These are phyloP conservation scores for Boletus rubropictus DNA, from an alignment of 768 basidiomycete genomes.

Conservation along the genomic window DNA sequence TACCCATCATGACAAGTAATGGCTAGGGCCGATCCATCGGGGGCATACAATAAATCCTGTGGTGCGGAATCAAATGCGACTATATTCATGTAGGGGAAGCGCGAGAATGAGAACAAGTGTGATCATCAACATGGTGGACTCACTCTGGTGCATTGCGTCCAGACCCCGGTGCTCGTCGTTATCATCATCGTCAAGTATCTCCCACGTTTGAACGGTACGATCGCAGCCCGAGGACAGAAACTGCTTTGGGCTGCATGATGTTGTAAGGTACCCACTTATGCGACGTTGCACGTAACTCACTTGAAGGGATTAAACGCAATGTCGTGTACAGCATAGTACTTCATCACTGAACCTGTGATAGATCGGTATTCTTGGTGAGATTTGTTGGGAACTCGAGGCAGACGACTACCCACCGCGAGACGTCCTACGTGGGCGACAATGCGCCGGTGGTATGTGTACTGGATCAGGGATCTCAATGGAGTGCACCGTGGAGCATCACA, in stretches of 20 bases:
- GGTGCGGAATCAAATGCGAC: constrained; percentile 30
- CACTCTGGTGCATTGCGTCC: constrained; percentile 11
- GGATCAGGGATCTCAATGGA: constrained; percentile 1
- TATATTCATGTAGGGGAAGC: constrained; percentile 4
- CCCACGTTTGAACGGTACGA: constrained; percentile 39
- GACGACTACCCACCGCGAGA: constrained; percentile 13
- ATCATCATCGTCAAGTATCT: constrained; percentile 21
- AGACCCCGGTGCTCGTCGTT: constrained; percentile 12
- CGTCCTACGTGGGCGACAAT: constrained; percentile 17
- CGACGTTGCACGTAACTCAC: constrained; percentile 25
- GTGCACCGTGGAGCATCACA: not conserved
- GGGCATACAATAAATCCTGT: constrained; percentile 42
- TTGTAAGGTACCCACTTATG: constrained; percentile 1
- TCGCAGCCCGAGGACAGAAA: constrained; percentile 50
- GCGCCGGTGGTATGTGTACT: constrained; percentile 19
- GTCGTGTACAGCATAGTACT: constrained; percentile 52
- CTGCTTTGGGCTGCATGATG: constrained; percentile 28
- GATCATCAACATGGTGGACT: constrained; percentile 1
- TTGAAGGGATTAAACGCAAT: constrained; percentile 48
- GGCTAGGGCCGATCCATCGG: constrained; percentile 36
- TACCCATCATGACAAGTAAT: constrained; percentile 29
- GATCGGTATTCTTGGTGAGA: not conserved
- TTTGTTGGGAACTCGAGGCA: not conserved
- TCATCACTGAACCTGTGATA: constrained; percentile 22
- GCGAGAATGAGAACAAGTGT: not conserved